Conservation (phyloP, 1,139 yeast species). For the Taiozyma onychis region DNA sequence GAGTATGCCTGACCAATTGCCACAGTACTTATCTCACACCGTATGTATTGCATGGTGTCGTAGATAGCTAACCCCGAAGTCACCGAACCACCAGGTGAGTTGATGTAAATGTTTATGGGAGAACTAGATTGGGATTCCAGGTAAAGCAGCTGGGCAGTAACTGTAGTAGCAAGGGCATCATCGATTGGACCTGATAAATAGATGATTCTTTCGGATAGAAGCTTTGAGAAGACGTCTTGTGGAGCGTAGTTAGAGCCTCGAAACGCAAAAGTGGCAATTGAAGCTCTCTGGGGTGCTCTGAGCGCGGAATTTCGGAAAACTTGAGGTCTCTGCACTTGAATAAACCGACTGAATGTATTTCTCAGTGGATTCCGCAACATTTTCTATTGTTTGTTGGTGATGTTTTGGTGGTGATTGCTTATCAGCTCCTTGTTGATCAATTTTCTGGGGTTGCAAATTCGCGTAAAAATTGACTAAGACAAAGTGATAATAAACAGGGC, state of each 20-base stretch:
- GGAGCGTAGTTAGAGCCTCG: neutral
- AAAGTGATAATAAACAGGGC: neutral
- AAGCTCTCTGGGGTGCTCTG: neutral
- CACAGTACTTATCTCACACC: constrained; percentile 29
- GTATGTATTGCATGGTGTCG: constrained; percentile 31
- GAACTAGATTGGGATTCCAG: constrained; percentile 26
- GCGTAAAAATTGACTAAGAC: neutral
- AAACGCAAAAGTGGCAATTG: constrained; percentile 4
- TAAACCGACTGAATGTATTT: neutral
- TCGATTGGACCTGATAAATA: constrained; percentile 27
- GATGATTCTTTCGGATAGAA: constrained; percentile 26
- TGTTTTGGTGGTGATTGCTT: neutral
- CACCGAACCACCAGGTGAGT: constrained; percentile 31
- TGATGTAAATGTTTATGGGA: constrained; percentile 29
- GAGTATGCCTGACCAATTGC: constrained; percentile 32
- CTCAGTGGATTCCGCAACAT: neutral
- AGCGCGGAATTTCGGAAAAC: neutral
- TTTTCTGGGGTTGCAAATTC: neutral
- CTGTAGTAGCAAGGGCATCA: constrained; percentile 25
- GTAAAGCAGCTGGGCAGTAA: constrained; percentile 30
- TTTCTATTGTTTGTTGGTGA: neutral
- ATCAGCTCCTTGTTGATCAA: neutral
- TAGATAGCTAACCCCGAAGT: constrained; percentile 31
- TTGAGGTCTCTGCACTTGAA: neutral
- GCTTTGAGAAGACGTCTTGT: constrained; percentile 19